phyloP scores from a whole-genome alignment of 2,329 filamentous ascomycete genomes.

The Didymella keratinophila region DNA sequence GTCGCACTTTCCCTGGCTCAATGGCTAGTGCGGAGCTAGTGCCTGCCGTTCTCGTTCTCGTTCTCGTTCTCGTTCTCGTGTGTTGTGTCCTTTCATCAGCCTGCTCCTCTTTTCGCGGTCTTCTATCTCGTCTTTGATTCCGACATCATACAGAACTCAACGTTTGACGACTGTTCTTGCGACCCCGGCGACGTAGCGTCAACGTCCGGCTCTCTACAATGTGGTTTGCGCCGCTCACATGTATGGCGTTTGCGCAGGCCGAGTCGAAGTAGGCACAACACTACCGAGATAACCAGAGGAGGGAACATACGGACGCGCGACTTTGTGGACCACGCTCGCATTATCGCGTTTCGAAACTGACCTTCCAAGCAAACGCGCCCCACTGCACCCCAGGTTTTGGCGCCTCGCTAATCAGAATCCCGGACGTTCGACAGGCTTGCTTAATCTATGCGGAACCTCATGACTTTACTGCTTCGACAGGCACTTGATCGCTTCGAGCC shows the following conservation, averaged over 20 bases:
- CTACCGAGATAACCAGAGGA: not conserved
- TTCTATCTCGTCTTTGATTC: too few relatives aligned
- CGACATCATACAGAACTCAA: not conserved
- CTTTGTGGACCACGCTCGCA: not conserved
- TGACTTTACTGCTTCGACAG: not conserved
- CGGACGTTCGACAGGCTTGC: constrained; percentile 1
- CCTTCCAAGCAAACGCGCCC: not conserved
- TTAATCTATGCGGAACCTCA: constrained; percentile 18
- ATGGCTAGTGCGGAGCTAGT: not conserved
- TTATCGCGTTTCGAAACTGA: not conserved
- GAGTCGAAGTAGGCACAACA: not conserved
- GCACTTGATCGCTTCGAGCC: not conserved
- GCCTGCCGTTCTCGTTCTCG: not conserved
- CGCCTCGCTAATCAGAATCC: constrained; percentile 10
- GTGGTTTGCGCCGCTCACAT: not conserved
- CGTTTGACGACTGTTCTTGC: not conserved
- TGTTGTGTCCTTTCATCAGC: not conserved
- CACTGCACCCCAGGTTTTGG: constrained; percentile 18
- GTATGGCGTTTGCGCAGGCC: not conserved
- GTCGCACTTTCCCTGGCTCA: too few relatives aligned
- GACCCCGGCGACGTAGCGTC: too few relatives aligned
- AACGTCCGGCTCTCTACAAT: not conserved
- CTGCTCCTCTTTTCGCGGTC: not conserved
- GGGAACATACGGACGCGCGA: too few relatives aligned
- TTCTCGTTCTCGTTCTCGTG: not conserved